Evolutionary conservation across 306 rosid genomes (phyloP), one percentile per base, ranked within the genome.

Genomic region (Carpinus viminea): DNA sequence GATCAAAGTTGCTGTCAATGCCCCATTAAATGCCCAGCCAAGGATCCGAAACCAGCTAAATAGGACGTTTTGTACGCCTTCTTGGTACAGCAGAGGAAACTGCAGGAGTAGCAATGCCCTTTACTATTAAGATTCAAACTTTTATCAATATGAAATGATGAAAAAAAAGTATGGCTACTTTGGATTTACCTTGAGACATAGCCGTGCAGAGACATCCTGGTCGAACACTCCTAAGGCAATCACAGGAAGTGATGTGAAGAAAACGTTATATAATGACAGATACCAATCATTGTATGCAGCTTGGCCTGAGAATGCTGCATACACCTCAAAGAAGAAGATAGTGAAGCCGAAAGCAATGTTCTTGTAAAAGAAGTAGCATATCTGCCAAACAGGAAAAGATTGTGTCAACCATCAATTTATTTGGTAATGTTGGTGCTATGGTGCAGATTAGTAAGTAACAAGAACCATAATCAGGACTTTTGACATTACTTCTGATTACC

Each of bases 321-420:
- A 91, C 10, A 86, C 76, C 84, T 86, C 93, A 69, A 48, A 96
- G 93, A 89, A 96, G 93, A 96, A 91, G 54, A 96, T 76, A 57
- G 94, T 91, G 91, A 93, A 89, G 79, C 98, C 98, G 9, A 96
- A 96, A 76, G 86, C 83, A 69, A 96, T 80, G 85, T 96, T 96
- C 90, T 96, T 96, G 97, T 96, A 93, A 78, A 96, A 96, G 94
- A 96, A 96, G 83, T 96, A 96, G 86, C 98, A 93, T 57, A 96
- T 85, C 99, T 96, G 93, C 76, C 78, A 78, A 75, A 80, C 47
- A 78, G 17, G 79, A 83, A 73, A 26, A 48, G 48, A 82, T 50
- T 72, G 55, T 76, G 84, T 88, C 77, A 83, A 46, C 20, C 65
- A 38, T 71, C 38, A 34, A 53, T 60, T 70, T n/a, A 0, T 48